These are phyloP conservation scores for Clarireedia hainanense DNA, from an alignment of 2,329 filamentous ascomycete genomes.

Conservation along the genomic window DNA sequence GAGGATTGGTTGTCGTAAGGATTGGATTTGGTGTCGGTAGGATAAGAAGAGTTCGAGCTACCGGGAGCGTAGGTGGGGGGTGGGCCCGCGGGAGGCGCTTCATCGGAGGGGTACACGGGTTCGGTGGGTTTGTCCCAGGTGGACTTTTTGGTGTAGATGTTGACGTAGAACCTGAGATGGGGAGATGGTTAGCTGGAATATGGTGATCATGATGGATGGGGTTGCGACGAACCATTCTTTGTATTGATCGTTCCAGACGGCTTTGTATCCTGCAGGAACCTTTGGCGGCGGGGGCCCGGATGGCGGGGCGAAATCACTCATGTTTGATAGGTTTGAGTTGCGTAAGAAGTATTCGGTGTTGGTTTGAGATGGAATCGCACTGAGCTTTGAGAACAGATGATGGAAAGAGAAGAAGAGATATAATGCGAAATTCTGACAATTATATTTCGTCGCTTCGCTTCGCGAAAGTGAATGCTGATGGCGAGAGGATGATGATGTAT, in stretches of 20 bases:
- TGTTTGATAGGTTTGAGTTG: slow-evolving; percentile 1
- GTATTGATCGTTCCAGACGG: slow-evolving; percentile 82
- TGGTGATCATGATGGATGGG: neutral
- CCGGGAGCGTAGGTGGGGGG: slow-evolving; percentile 49
- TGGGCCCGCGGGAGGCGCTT: slow-evolving; percentile 44
- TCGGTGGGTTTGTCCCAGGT: slow-evolving; percentile 81
- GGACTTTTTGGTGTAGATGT: slow-evolving; percentile 78
- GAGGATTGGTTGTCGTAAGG: slow-evolving; percentile 45
- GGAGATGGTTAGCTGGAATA: slow-evolving; percentile 11
- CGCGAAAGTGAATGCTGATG: neutral
- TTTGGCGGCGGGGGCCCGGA: slow-evolving; percentile 40
- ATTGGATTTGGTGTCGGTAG: slow-evolving; percentile 56
- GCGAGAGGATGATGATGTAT: neutral
- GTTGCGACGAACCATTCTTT: slow-evolving; percentile 59
- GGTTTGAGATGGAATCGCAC: neutral
- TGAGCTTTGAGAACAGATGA: too few relatives aligned
- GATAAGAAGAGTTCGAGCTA: neutral
- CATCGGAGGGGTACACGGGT: slow-evolving; percentile 53
- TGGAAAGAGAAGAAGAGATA: neutral
- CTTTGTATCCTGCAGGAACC: slow-evolving; percentile 63
- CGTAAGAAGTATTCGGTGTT: neutral
- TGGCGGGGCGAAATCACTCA: slow-evolving; percentile 27
- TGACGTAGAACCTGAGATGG: slow-evolving; percentile 74
- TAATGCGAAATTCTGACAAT: neutral
- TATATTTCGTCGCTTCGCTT: too few relatives aligned